Percentiles rank a stretch among this genome's conserved stretches.
These are phyloP conservation scores for Rhododendron williamsianum DNA, from an alignment of 148 eudicot genomes.

Conservation along the genomic window DNA sequence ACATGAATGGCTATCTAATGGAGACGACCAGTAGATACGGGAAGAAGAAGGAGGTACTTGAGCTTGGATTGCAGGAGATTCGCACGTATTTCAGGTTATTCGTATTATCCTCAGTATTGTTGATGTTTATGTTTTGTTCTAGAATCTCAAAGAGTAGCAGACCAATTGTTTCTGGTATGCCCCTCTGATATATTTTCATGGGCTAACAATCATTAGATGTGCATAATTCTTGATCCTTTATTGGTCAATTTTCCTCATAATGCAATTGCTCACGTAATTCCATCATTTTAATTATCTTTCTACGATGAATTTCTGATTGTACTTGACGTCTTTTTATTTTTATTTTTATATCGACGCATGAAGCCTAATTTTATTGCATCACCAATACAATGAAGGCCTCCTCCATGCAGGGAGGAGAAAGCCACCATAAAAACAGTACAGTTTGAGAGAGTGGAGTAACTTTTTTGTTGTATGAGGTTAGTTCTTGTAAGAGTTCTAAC, in stretches of 20 bases:
- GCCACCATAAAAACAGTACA: neutral
- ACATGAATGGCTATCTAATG: conserved; percentile 81
- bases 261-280: conserved; percentile 4
- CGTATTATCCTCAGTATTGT: conserved; percentile 76
- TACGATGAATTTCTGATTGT: neutral
- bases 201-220: neutral
- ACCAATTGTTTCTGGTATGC: conserved; percentile 45
- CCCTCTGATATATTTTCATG: conserved; percentile 28
- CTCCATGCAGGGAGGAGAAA: neutral
- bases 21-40: conserved; percentile 80
- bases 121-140: conserved; percentile 93
- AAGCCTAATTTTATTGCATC: neutral
- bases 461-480: neutral
- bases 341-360: neutral
- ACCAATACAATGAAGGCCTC: neutral
- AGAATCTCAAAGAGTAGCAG: conserved; percentile 87
- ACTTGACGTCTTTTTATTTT: neutral
- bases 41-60: conserved; percentile 82
- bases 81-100: conserved; percentile 86
- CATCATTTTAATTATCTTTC: neutral
- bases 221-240: conserved; percentile 9
- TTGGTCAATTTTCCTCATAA: neutral
- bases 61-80: conserved; percentile 88
- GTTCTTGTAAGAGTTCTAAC: neutral
- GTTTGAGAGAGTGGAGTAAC: no score